Evolutionary conservation across 768 basidiomycete genomes (phyloP).

Genomic region (Mycena indigotica): DNA sequence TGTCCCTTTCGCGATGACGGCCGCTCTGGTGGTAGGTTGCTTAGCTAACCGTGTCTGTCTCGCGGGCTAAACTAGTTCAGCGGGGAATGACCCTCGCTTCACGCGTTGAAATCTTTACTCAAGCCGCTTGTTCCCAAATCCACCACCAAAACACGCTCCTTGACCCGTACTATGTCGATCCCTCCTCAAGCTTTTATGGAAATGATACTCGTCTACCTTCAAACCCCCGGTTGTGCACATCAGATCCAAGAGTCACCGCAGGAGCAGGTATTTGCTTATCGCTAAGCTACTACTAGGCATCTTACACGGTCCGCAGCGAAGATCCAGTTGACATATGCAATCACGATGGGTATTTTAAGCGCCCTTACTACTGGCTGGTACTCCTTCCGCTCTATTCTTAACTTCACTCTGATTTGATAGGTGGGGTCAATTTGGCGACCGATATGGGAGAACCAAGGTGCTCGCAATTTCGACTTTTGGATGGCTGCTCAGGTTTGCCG

Average conservation of each 20-base stretch:
- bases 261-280: slow-evolving; percentile 10
- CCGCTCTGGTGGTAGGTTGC: slow-evolving; percentile 63
- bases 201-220: neutral
- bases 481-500: slow-evolving; percentile 43
- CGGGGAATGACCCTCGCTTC: slow-evolving; percentile 84
- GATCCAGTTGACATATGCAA: slow-evolving; percentile 75
- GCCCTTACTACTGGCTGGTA: slow-evolving; percentile 81
- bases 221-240: slow-evolving; percentile 7
- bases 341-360: slow-evolving; percentile 76
- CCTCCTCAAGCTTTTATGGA: slow-evolving; percentile 22
- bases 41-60: neutral
- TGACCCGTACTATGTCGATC: neutral
- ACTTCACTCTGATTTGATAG: neutral
- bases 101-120: slow-evolving; percentile 78
- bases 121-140: slow-evolving; percentile 68
- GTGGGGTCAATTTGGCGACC: slow-evolving; percentile 85
- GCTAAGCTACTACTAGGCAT: slow-evolving; percentile 39
- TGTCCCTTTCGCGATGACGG: slow-evolving; percentile 71
- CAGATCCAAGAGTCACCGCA: slow-evolving; percentile 13
- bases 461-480: slow-evolving; percentile 74
- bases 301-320: slow-evolving; percentile 67
- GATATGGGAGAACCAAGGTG: slow-evolving; percentile 75
- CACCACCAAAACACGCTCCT: slow-evolving; percentile 41
- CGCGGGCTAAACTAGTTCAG: slow-evolving; percentile 38
- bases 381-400: neutral